Percentiles rank a stretch among this genome's conserved stretches.
Conservation (phyloP, 1,139 yeast genomes). For the Pichia sp. region DNA sequence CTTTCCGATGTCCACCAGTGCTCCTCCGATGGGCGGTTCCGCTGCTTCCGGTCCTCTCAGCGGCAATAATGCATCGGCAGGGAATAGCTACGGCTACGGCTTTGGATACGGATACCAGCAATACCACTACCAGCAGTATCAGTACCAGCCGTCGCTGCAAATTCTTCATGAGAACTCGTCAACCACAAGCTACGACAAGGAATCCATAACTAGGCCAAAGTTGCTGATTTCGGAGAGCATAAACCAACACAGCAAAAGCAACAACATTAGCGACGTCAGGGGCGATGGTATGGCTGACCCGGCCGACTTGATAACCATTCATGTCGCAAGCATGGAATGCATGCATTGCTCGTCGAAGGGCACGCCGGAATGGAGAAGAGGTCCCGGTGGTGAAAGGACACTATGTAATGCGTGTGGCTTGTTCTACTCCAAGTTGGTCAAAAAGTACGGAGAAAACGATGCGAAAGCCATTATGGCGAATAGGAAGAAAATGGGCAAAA, state of each 20-base stretch:
- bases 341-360: constrained; percentile 73
- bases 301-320: not conserved
- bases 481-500: constrained; percentile 26
- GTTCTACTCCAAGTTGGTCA: constrained; percentile 69
- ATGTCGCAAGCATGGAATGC: constrained; percentile 33
- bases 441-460: constrained; percentile 58
- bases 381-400: constrained; percentile 81
- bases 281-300: not conserved
- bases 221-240: not conserved
- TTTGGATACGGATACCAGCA: constrained; percentile 2
- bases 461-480: constrained; percentile 42
- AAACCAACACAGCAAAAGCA: too few relatives aligned
- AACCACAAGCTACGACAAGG: not conserved
- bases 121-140: constrained; percentile 4
- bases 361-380: constrained; percentile 91
- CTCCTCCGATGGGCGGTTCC: not conserved
- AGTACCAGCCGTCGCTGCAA: constrained; percentile 2
- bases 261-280: not conserved
- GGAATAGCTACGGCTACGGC: not conserved
- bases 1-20: not conserved
- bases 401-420: constrained; percentile 89
- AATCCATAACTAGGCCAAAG: not conserved
- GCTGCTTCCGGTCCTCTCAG: not conserved
- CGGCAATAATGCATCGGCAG: not conserved
- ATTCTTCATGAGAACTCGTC: constrained; percentile 2